Conservation (phyloP, 2,329 filamentous ascomycete species). For the Allantophomopsis cytisporea region DNA sequence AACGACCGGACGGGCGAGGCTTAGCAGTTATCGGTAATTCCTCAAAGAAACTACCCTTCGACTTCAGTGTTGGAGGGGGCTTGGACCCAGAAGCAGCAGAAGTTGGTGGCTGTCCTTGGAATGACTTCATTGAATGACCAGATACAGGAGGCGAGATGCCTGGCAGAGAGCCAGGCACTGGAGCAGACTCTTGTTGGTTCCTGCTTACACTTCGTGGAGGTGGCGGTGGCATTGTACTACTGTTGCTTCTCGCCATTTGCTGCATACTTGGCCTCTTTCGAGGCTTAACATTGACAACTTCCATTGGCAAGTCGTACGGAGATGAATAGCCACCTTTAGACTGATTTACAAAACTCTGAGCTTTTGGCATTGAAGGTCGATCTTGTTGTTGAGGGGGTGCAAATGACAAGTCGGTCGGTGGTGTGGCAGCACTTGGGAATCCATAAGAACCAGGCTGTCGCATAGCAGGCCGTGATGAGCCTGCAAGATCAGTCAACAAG, state of each 20-base stretch:
- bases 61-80: conserved; percentile 8
- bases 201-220: conserved; percentile 17
- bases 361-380: conserved; percentile 35
- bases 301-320: conserved; percentile 89
- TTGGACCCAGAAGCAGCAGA: not conserved
- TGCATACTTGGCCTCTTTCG: conserved; percentile 50
- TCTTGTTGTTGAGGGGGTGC: conserved; percentile 14
- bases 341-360: conserved; percentile 82
- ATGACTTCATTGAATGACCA: conserved; percentile 5
- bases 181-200: conserved; percentile 8
- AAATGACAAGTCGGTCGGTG: not conserved
- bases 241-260: conserved; percentile 10
- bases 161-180: conserved; percentile 7
- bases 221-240: conserved; percentile 9
- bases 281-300: conserved; percentile 50
- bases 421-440: not conserved
- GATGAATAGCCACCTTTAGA: conserved; percentile 86
- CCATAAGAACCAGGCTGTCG: not conserved
- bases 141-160: conserved; percentile 10
- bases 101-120: conserved; percentile 1
- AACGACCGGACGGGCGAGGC: conserved; percentile 35
- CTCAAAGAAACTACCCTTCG: conserved; percentile 57
- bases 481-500: conserved; percentile 15
- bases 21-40: conserved; percentile 54
- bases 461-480: conserved; percentile 7